Conservation (phyloP, 495 filamentous ascomycete genomes). For the Penicillium antarcticum region DNA sequence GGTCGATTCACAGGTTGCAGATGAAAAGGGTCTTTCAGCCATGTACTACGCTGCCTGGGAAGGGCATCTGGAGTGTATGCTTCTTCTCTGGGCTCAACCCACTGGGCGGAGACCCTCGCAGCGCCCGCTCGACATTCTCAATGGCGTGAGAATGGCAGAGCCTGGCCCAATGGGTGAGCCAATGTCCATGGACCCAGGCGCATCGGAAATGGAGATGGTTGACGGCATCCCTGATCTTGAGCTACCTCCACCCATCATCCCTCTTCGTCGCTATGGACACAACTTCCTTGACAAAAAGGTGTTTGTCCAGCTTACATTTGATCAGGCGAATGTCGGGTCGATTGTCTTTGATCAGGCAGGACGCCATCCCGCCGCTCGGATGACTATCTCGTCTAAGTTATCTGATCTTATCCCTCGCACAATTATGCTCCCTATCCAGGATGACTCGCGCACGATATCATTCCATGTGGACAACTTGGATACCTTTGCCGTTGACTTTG, state of each 20-base stretch:
- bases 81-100: conserved; percentile 64
- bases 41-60: conserved; percentile 99
- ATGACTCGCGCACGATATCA: conserved; percentile 85
- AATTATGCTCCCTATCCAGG: conserved; percentile 90
- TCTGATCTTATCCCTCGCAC: conserved; percentile 96
- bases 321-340: conserved; percentile 63
- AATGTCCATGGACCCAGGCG: conserved; percentile 45
- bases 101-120: conserved; percentile 17
- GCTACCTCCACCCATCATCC: conserved; percentile 93
- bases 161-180: conserved; percentile 26
- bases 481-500: conserved; percentile 92
- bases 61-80: conserved; percentile 92
- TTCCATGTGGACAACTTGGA: conserved; percentile 95
- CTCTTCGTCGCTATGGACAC: conserved; percentile 89
- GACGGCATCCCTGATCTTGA: conserved; percentile 92
- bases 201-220: conserved; percentile 64
- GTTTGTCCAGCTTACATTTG: conserved; percentile 86
- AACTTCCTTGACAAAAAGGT: conserved; percentile 98
- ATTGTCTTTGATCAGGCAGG: conserved; percentile 90
- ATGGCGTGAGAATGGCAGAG: conserved; percentile 34
- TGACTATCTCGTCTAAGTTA: conserved; percentile 93
- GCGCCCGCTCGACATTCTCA: conserved; percentile 34
- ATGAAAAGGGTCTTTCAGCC: conserved; percentile 89
- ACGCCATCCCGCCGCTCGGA: conserved; percentile 89
- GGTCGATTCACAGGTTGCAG: conserved; percentile 69